Evolutionary conservation across 805 yeast species (phyloP).

Genomic region (Kluyveromyces siamensis): DNA sequence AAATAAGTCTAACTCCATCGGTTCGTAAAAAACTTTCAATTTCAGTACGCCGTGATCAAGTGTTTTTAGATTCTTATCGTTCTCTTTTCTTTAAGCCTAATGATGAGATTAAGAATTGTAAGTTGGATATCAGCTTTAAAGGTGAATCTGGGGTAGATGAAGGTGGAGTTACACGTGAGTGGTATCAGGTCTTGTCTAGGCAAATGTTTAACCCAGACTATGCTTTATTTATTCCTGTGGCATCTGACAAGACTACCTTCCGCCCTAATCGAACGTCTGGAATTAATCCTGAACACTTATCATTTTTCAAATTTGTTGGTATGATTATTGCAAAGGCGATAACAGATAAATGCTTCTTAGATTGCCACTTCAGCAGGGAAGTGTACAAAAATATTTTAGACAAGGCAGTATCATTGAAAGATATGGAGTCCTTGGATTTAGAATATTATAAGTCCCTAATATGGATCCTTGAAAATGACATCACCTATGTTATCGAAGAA

Average conservation of each 20-base stretch:
- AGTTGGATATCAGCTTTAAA: slow-evolving; percentile 71
- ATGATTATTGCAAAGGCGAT: slow-evolving; percentile 91
- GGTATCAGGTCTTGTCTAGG: slow-evolving; percentile 90
- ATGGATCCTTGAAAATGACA: slow-evolving; percentile 97
- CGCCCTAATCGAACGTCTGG: slow-evolving; percentile 91
- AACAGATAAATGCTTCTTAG: slow-evolving; percentile 74
- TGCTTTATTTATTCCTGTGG: slow-evolving; percentile 84
- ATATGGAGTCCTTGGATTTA: slow-evolving; percentile 87
- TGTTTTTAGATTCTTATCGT: slow-evolving; percentile 83
- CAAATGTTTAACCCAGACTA: slow-evolving; percentile 96
- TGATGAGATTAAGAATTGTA: slow-evolving; percentile 62
- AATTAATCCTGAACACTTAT: slow-evolving; percentile 86
- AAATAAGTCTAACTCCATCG: slow-evolving; percentile 43
- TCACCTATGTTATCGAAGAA: slow-evolving; percentile 90
- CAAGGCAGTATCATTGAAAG: slow-evolving; percentile 73
- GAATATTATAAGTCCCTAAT: slow-evolving; percentile 85
- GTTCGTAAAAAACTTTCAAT: slow-evolving; percentile 46
- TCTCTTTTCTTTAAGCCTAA: slow-evolving; percentile 69
- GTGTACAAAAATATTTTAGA: slow-evolving; percentile 85
- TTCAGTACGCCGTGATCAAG: slow-evolving; percentile 77
- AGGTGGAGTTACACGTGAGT: slow-evolving; percentile 95
- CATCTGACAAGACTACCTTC: slow-evolving; percentile 86
- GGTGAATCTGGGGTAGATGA: slow-evolving; percentile 98
- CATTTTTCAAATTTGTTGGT: slow-evolving; percentile 92
- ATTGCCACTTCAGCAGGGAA: slow-evolving; percentile 91